Base-by-base conservation (phyloP, 768 basidiomycete genomes). In the Amanita pseudoporphyria region DNA sequence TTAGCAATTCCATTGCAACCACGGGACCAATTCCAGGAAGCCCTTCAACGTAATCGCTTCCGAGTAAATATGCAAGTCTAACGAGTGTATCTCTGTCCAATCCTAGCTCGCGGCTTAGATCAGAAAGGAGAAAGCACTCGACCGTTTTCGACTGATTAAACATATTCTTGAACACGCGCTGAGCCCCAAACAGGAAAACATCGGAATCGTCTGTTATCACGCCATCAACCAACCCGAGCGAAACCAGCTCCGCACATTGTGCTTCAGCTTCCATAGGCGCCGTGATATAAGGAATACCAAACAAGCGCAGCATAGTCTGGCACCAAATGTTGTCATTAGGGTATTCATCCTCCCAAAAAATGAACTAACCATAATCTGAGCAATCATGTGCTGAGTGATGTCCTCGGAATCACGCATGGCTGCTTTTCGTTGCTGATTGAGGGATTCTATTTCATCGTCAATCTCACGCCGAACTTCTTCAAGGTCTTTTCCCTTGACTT, bases 231-330 rank as follows among this genome's bases (percentile, higher is more conserved):
- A 98, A 74, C 13, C 82, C 80, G 12, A 97, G 73, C 4, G 78
- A 70, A 6, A 91, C 83, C 7, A 99, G 82, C 56, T 90, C 84
- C 0, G 96, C 95, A 60, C 96, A 99, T 64, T 99, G 96, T 0
- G 96, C 96, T 65, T 99, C 96, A 37, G 96, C 96, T 72, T 99
- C 96, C 91, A 95, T 95, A 1, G 96, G 96, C 2, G 96, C 96
- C 3, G 94, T 96, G 58, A 98, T 89, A 60, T 95, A 99, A 2
- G 96, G 96, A 48, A 98, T 96, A 10, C 96, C 96, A 57, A 97
- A 97, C 16, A 96, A 74, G 33, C 89, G 82, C 13, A 99, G 68
- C 78, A 99, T 82, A 43, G 83, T 78, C 93, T 97, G 44, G 36
- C 55, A 30, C 42, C 37, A 9, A 22, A 37, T 18, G 31, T 14